Conservation (phyloP, 1,139 yeast species). For the Candida tropicalis region DNA sequence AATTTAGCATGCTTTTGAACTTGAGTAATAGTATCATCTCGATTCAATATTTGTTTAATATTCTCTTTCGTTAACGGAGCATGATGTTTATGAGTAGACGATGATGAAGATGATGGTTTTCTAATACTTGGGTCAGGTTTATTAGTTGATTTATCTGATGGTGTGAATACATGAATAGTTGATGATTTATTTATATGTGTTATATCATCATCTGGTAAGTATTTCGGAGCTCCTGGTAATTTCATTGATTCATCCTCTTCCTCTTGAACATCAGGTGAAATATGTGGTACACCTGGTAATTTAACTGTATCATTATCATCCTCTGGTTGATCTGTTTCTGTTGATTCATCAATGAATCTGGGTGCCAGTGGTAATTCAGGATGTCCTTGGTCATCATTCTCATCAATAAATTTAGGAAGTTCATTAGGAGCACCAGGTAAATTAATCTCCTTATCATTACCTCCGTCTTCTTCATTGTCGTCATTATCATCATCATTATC, state of each 20-base stretch:
- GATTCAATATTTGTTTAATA: slow-evolving; percentile 53
- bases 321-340: slow-evolving; percentile 7
- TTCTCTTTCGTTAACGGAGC: slow-evolving; percentile 43
- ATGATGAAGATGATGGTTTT: slow-evolving; percentile 8
- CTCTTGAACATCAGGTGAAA: slow-evolving; percentile 31
- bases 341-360: slow-evolving; percentile 14
- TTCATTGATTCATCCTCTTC: slow-evolving; percentile 25
- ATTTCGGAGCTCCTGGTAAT: slow-evolving; percentile 48
- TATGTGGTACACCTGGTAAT: slow-evolving; percentile 36
- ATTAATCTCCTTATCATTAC: slow-evolving; percentile 8
- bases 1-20: slow-evolving; percentile 88
- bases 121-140: slow-evolving; percentile 6
- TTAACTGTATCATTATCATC: slow-evolving; percentile 10
- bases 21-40: slow-evolving; percentile 61
- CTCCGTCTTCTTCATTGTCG: slow-evolving; percentile 4
- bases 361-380: slow-evolving; percentile 17
- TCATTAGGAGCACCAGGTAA: slow-evolving; percentile 18
- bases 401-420: slow-evolving; percentile 21
- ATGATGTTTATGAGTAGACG: slow-evolving; percentile 12
- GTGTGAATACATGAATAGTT: slow-evolving; percentile 41
- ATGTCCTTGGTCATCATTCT: slow-evolving; percentile 9
- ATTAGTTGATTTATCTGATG: slow-evolving; percentile 17
- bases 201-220: slow-evolving; percentile 44
- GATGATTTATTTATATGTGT: slow-evolving; percentile 41
- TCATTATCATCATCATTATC: slow-evolving; percentile 9